Evolutionary conservation across 2,329 filamentous ascomycete genomes (phyloP).

Genomic region (Neoscytalidium dimidiatum): DNA sequence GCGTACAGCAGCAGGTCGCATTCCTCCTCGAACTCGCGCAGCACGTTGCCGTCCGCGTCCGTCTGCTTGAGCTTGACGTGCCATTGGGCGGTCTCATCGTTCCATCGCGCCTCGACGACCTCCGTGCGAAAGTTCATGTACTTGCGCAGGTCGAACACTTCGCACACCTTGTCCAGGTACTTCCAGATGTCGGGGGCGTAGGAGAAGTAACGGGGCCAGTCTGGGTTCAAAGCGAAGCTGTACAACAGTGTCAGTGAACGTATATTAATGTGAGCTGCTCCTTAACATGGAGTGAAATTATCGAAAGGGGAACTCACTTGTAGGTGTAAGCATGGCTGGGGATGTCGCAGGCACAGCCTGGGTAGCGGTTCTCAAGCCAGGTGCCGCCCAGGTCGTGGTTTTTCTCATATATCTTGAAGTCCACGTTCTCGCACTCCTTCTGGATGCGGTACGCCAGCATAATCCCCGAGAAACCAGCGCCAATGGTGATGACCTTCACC

Average conservation of each 20-base stretch:
- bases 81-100: constrained; percentile 53
- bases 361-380: constrained; percentile 49
- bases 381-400: constrained; percentile 48
- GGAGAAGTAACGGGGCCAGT: constrained; percentile 52
- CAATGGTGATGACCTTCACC: constrained; percentile 51
- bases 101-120: constrained; percentile 51
- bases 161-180: constrained; percentile 52
- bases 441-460: constrained; percentile 52
- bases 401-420: constrained; percentile 52
- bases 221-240: constrained; percentile 46
- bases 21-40: constrained; percentile 44
- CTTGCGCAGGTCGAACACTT: constrained; percentile 51
- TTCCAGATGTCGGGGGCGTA: constrained; percentile 50
- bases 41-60: constrained; percentile 32
- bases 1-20: constrained; percentile 49
- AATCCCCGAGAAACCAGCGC: constrained; percentile 51
- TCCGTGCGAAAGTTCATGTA: constrained; percentile 56
- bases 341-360: constrained; percentile 48
- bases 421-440: constrained; percentile 46
- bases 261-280: too few species aligned
- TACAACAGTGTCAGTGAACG: not conserved
- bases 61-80: constrained; percentile 49
- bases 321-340: constrained; percentile 49
- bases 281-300: too few species aligned
- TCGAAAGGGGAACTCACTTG: constrained; percentile 19